Percentiles rank a stretch among this genome's conserved stretches.
phyloP scores from a whole-genome alignment of 129 eudicot species.

The Rutidosis leptorrhynchoides region DNA sequence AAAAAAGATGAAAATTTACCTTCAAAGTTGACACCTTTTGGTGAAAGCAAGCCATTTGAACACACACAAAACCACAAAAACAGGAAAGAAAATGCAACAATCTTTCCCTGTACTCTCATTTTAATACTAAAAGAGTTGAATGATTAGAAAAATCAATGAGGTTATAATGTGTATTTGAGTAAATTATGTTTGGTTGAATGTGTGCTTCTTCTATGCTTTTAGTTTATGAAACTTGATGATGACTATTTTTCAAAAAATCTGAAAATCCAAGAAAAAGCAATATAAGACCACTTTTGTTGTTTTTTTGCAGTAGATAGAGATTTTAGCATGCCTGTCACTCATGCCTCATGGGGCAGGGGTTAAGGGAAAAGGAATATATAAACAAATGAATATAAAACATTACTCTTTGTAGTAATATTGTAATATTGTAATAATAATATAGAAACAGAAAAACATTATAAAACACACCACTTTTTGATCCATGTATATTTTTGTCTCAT shows the following conservation, averaged over 20 bases:
- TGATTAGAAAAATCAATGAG: slow-evolving; percentile 17
- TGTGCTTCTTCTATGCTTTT: slow-evolving; percentile 13
- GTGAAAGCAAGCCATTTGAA: slow-evolving; percentile 61
- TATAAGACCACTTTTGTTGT: slow-evolving; percentile 31
- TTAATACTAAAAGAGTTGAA: slow-evolving; percentile 17
- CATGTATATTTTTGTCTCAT: too few relatives aligned
- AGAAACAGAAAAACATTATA: too few relatives aligned
- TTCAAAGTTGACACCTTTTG: slow-evolving; percentile 96
- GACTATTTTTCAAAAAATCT: slow-evolving; percentile 31
- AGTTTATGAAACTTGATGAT: slow-evolving; percentile 31
- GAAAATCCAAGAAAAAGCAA: slow-evolving; percentile 39
- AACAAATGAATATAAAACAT: background rate
- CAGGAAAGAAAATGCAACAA: slow-evolving; percentile 39
- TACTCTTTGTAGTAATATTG: too few relatives aligned
- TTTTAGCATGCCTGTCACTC: slow-evolving; percentile 59
- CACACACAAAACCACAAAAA: slow-evolving; percentile 39
- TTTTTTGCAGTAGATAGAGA: slow-evolving; percentile 47
- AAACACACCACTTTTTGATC: too few relatives aligned
- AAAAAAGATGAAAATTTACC: slow-evolving; percentile 39
- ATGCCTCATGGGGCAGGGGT: slow-evolving; percentile 40
- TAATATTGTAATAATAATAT: too few relatives aligned
- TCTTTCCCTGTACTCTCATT: slow-evolving; percentile 42
- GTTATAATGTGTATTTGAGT: background rate
- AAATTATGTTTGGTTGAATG: slow-evolving; percentile 29
- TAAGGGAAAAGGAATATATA: slow-evolving; percentile 20